phyloP scores from a whole-genome alignment of 257 asterid genomes.

The Gentiana straminea region DNA sequence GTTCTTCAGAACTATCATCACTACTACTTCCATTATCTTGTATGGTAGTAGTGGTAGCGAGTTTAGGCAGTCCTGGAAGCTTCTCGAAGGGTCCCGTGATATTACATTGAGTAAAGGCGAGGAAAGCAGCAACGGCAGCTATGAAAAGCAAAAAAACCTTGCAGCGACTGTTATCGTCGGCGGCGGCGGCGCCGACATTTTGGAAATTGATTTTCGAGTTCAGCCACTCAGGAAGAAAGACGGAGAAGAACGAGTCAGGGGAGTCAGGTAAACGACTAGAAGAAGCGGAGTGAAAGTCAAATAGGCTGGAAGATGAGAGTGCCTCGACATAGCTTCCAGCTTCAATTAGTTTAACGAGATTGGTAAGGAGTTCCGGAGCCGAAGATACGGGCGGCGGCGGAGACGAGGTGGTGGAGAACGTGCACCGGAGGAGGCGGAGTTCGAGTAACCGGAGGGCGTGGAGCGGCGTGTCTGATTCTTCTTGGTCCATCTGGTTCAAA shows the following conservation, averaged over 20 bases:
- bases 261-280: conserved; percentile 31
- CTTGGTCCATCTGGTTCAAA: too few species aligned
- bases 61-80: conserved; percentile 52
- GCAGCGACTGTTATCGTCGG: conserved; percentile 25
- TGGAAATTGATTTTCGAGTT: conserved; percentile 26
- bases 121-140: conserved; percentile 58
- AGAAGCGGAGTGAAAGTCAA: conserved; percentile 19
- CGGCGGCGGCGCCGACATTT: conserved; percentile 14
- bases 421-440: conserved; percentile 89
- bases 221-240: conserved; percentile 43
- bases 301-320: conserved; percentile 49
- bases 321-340: conserved; percentile 56
- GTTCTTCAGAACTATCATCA: conserved; percentile 25
- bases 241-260: conserved; percentile 48
- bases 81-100: conserved; percentile 74
- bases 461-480: not conserved
- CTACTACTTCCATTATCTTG: conserved; percentile 12
- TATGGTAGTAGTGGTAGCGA: conserved; percentile 12
- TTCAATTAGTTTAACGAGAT: conserved; percentile 45
- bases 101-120: conserved; percentile 67
- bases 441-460: conserved; percentile 41
- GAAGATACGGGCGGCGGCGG: conserved; percentile 20
- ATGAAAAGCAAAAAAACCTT: conserved; percentile 60
- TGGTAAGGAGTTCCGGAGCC: conserved; percentile 28
- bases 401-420: conserved; percentile 35